Percentiles rank a stretch among this genome's conserved stretches.
Conservation (phyloP, 176 grass and related monocot genomes). For the Themeda triandra region DNA sequence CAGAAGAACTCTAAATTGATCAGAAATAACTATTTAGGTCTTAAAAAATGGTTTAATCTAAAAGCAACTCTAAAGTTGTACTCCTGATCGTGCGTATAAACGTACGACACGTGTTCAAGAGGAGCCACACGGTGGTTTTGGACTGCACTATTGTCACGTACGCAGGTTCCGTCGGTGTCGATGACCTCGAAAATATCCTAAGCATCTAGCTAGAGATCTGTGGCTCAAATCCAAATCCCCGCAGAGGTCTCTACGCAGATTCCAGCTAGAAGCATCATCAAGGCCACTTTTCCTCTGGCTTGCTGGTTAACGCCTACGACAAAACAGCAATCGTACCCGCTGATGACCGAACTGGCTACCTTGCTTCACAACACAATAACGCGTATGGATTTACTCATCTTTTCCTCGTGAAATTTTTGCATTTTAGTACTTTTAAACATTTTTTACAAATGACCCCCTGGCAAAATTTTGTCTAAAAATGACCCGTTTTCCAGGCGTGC, state of each 20-base stretch:
- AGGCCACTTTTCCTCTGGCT: neutral
- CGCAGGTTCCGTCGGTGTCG: neutral
- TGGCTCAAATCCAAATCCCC: neutral
- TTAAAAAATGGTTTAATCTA: neutral
- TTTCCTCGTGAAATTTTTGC: too few species aligned
- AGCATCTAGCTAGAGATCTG: neutral
- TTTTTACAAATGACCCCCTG: too few species aligned
- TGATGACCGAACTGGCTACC: neutral
- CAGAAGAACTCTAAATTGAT: neutral
- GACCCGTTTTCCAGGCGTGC: too few species aligned
- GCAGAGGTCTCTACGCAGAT: neutral
- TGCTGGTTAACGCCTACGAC: constrained; percentile 11
- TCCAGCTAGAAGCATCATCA: neutral
- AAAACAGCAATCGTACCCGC: constrained; percentile 13
- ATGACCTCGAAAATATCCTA: neutral
- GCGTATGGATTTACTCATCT: neutral
- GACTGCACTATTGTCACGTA: neutral
- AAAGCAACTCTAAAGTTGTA: neutral
- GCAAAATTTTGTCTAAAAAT: too few species aligned
- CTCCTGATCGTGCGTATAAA: neutral
- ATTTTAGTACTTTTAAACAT: too few species aligned
- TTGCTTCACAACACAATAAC: too few species aligned
- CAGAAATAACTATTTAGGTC: neutral
- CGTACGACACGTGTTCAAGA: neutral
- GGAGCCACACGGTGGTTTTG: constrained; percentile 10